Conservation (phyloP, 805 yeast species). For the Metschnikowia arizonensis region DNA sequence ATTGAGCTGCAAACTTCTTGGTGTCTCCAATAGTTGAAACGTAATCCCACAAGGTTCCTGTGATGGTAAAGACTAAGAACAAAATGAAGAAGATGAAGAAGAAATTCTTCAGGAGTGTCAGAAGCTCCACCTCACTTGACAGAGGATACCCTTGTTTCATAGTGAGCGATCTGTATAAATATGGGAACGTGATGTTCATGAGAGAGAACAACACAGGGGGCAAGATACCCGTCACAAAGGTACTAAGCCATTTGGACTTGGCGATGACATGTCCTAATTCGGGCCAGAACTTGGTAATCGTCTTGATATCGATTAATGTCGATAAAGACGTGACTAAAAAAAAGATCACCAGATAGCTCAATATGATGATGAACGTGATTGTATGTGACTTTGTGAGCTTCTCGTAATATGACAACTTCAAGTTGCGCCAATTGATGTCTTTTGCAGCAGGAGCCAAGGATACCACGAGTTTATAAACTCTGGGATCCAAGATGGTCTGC, state of each 20-base stretch:
- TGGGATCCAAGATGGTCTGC: conserved; percentile 43
- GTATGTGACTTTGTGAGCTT: conserved; percentile 37
- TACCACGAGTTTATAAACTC: conserved; percentile 41
- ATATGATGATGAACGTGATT: conserved; percentile 41
- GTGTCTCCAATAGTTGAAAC: conserved; percentile 55
- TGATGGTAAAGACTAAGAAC: conserved; percentile 56
- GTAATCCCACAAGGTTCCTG: conserved; percentile 60
- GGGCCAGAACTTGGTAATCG: conserved; percentile 57
- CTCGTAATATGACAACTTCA: conserved; percentile 38
- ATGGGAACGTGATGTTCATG: conserved; percentile 51
- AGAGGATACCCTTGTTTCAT: conserved; percentile 51
- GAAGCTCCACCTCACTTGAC: conserved; percentile 55
- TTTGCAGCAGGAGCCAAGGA: conserved; percentile 46
- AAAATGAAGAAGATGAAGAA: conserved; percentile 57
- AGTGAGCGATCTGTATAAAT: conserved; percentile 49
- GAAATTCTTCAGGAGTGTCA: conserved; percentile 55
- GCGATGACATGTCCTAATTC: conserved; percentile 50
- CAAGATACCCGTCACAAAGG: conserved; percentile 57
- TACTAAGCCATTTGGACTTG: conserved; percentile 48
- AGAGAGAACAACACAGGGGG: conserved; percentile 58
- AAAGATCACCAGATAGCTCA: conserved; percentile 49
- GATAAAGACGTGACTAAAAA: conserved; percentile 56
- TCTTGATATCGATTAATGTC: conserved; percentile 51
- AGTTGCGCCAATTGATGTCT: conserved; percentile 44
- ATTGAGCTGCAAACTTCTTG: conserved; percentile 52